Conservation (phyloP, 345 rosid genomes). For the Sisymbrium irio region DNA sequence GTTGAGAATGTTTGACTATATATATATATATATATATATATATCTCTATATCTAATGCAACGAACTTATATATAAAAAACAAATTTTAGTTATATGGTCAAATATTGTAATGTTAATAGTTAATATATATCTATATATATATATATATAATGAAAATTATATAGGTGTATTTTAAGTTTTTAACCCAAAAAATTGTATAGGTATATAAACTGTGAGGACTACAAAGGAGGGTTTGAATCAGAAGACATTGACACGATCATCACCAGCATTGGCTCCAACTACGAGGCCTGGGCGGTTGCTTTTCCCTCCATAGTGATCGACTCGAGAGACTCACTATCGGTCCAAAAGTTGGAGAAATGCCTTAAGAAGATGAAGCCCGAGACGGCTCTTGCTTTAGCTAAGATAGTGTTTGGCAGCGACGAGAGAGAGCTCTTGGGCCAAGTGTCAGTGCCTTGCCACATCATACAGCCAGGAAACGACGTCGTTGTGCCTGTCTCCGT, state of each 20-base stretch:
- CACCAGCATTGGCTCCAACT: constrained; percentile 47
- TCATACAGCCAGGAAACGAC: constrained; percentile 55
- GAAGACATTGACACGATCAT: constrained; percentile 45
- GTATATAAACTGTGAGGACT: constrained; percentile 55
- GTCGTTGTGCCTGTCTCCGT: constrained; percentile 51
- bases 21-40: too few relatives aligned
- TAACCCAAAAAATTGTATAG: constrained; percentile 25
- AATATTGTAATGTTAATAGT: not conserved
- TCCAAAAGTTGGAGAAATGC: constrained; percentile 32
- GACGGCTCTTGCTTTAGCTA: constrained; percentile 56
- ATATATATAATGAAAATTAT: constrained; percentile 20
- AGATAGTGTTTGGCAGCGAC: constrained; percentile 58
- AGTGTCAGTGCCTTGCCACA: constrained; percentile 54
- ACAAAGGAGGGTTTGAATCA: constrained; percentile 56
- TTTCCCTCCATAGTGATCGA: constrained; percentile 50
- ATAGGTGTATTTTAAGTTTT: constrained; percentile 31
- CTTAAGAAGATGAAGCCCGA: constrained; percentile 54
- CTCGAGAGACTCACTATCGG: constrained; percentile 39
- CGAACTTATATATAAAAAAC: not conserved
- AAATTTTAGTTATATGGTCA: not conserved
- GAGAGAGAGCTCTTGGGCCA: constrained; percentile 48
- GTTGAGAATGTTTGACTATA: constrained; percentile 4
- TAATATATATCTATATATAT: too few relatives aligned
- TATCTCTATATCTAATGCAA: not conserved
- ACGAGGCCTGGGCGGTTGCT: constrained; percentile 43